Conservation (phyloP, 352 stramenopile genomes). For the Phytophthora aleatoria region DNA sequence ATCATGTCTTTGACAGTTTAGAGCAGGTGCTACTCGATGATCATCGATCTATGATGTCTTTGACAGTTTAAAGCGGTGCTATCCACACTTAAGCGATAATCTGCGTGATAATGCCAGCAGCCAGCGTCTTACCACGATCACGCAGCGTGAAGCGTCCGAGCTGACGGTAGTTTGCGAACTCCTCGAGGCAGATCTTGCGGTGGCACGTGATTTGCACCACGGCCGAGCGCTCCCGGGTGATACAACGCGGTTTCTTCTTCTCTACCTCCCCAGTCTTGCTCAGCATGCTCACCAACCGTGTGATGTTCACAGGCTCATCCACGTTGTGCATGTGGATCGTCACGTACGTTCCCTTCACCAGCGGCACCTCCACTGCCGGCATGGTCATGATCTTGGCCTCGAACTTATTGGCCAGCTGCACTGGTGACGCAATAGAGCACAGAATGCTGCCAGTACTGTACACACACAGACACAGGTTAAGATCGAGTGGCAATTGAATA, state of each 20-base stretch:
- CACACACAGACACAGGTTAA: not conserved
- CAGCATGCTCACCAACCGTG: slow-evolving; percentile 76
- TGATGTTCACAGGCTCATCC: slow-evolving; percentile 84
- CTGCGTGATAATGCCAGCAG: slow-evolving; percentile 86
- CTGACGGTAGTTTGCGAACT: slow-evolving; percentile 79
- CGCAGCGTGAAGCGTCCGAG: slow-evolving; percentile 85
- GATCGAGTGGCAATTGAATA: slow-evolving; percentile 3
- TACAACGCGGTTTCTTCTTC: slow-evolving; percentile 84
- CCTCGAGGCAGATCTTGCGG: slow-evolving; percentile 81
- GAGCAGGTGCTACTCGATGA: too few species aligned
- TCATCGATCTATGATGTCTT: slow-evolving; percentile 16
- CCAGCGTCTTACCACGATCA: slow-evolving; percentile 81
- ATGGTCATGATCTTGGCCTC: slow-evolving; percentile 92
- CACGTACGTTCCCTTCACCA: slow-evolving; percentile 85
- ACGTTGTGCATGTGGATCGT: slow-evolving; percentile 90
- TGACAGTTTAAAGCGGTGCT: slow-evolving; percentile 6
- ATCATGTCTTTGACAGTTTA: slow-evolving; percentile 1
- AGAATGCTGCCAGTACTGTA: slow-evolving; percentile 79
- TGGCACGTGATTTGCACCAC: slow-evolving; percentile 85
- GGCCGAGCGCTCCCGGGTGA: slow-evolving; percentile 82
- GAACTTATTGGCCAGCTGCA: slow-evolving; percentile 74
- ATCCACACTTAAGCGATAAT: slow-evolving; percentile 61
- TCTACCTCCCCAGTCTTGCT: slow-evolving; percentile 76
- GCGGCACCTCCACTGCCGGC: slow-evolving; percentile 80
- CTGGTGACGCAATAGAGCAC: slow-evolving; percentile 79